Conservation (phyloP, 768 basidiomycete genomes). For the Collybiopsis confluens region DNA sequence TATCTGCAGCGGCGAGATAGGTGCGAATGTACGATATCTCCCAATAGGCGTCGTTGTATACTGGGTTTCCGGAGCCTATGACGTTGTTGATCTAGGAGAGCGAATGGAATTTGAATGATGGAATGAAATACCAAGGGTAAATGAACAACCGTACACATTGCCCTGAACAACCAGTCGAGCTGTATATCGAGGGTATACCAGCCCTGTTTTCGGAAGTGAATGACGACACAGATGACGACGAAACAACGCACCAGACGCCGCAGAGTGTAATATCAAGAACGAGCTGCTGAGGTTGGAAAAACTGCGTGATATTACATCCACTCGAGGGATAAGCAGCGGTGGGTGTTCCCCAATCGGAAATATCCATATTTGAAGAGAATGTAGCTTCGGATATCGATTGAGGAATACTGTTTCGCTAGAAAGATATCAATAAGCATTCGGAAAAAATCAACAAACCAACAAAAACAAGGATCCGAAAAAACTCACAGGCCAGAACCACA, state of each 20-base stretch:
- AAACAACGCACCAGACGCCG: conserved; percentile 37
- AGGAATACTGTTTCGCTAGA: conserved; percentile 8
- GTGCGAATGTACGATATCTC: conserved; percentile 58
- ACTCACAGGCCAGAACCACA: conserved; percentile 8
- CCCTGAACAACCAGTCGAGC: conserved; percentile 37
- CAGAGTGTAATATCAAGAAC: conserved; percentile 55
- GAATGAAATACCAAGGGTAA: background rate
- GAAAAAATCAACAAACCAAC: no score
- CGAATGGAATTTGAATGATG: background rate
- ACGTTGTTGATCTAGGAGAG: conserved; percentile 47
- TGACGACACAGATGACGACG: background rate
- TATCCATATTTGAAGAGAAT: conserved; percentile 12
- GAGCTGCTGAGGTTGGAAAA: conserved; percentile 45
- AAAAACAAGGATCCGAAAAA: no score
- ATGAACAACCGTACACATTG: conserved; percentile 33
- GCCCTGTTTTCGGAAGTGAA: conserved; percentile 33
- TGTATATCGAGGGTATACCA: conserved; percentile 39
- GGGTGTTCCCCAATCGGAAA: conserved; percentile 39
- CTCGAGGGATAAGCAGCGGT: conserved; percentile 36
- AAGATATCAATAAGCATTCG: no score
- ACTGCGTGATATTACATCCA: conserved; percentile 39
- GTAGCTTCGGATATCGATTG: conserved; percentile 15
- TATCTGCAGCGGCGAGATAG: conserved; percentile 29
- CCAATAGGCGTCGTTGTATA: conserved; percentile 57
- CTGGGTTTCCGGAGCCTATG: conserved; percentile 42